Percentiles rank a stretch among this genome's conserved stretches.
phyloP scores from a whole-genome alignment of 2,329 filamentous ascomycete genomes.

The Aspergillus terreus region DNA sequence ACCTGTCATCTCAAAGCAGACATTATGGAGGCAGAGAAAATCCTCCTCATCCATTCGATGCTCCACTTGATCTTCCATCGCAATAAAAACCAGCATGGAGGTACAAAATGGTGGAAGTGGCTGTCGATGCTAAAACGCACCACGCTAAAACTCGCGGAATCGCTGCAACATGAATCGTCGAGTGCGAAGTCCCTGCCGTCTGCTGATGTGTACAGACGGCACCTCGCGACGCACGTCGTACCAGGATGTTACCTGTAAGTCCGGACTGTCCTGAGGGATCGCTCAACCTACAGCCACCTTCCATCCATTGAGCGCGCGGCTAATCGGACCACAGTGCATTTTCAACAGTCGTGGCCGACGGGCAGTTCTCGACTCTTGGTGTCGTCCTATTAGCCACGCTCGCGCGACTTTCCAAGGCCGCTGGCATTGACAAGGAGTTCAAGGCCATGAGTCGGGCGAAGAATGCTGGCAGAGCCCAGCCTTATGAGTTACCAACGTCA shows the following conservation, averaged over 20 bases:
- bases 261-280: not conserved
- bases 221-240: conserved; percentile 32
- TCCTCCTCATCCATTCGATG: conserved; percentile 32
- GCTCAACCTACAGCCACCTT: not conserved
- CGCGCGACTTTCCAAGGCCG: conserved; percentile 53
- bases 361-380: conserved; percentile 68
- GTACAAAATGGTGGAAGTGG: conserved; percentile 74
- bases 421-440: conserved; percentile 32
- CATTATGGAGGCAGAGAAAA: conserved; percentile 27
- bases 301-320: not conserved
- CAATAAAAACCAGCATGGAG: conserved; percentile 87
- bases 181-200: conserved; percentile 3
- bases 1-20: no score
- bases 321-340: conserved; percentile 46
- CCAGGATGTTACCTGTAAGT: conserved; percentile 42
- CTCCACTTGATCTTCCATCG: conserved; percentile 74
- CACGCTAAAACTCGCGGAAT: conserved; percentile 52
- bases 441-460: conserved; percentile 4
- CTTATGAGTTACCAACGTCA: not conserved
- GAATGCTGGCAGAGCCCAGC: not conserved
- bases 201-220: conserved; percentile 25
- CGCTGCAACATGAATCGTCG: conserved; percentile 32
- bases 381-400: conserved; percentile 64
- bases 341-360: conserved; percentile 66
- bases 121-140: conserved; percentile 70